Evolutionary conservation across 352 stramenopile genomes (phyloP).

Genomic region (Phytophthora quininea): DNA sequence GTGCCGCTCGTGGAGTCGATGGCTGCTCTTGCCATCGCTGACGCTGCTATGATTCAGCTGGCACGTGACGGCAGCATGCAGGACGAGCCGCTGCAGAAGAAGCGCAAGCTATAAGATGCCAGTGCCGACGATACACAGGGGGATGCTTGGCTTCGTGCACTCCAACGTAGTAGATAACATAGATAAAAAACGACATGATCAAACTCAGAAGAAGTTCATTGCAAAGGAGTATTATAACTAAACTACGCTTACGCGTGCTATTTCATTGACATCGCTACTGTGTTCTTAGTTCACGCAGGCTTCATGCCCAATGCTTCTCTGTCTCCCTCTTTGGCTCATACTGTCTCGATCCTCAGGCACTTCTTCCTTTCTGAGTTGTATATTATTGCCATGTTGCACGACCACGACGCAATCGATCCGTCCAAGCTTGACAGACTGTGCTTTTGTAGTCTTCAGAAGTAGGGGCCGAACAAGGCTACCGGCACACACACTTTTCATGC

Average conservation of each 20-base stretch:
- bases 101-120: constrained; percentile 54
- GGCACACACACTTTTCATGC: constrained; percentile 6
- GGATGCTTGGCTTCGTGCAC: constrained; percentile 7
- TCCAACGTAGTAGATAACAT: constrained; percentile 20
- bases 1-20: constrained; percentile 99
- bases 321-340: constrained; percentile 4
- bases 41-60: constrained; percentile 96
- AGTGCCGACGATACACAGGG: background rate
- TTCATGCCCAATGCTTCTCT: background rate
- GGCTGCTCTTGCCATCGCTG: constrained; percentile 95
- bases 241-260: background rate
- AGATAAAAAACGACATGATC: constrained; percentile 26
- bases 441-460: background rate
- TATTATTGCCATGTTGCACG: background rate
- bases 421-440: background rate
- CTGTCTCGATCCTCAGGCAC: constrained; percentile 16
- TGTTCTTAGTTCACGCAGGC: background rate
- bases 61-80: constrained; percentile 83
- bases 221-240: too few relatives aligned
- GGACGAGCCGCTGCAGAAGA: constrained; percentile 59
- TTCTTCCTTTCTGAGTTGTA: background rate
- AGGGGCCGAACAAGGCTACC: constrained; percentile 17
- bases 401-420: background rate
- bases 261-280: constrained; percentile 15
- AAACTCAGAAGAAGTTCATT: constrained; percentile 33